A percentile compares a stretch with the other conserved stretches of the same genome.
Conservation (phyloP, 169 alveolate genomes). For the Plasmodium inui region DNA sequence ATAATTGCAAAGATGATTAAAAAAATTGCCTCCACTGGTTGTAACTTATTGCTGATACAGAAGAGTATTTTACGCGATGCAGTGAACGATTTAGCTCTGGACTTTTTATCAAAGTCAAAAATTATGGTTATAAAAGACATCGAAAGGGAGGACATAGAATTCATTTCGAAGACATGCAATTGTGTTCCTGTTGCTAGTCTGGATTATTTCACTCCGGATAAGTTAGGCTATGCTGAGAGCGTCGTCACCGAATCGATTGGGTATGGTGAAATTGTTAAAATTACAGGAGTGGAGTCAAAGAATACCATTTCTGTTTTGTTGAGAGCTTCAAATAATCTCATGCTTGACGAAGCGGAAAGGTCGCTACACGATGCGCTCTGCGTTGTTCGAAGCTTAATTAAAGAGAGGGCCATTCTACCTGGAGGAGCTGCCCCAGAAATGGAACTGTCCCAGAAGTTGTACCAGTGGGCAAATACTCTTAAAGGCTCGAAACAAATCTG, state of each 20-base stretch:
- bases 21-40: conserved; percentile 98
- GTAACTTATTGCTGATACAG: conserved; percentile 98
- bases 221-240: conserved; percentile 96
- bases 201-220: conserved; percentile 96
- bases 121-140: conserved; percentile 98
- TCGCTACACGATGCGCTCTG: conserved; percentile 99
- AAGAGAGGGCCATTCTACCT: conserved; percentile 96
- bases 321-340: conserved; percentile 95
- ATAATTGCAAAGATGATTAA: conserved; percentile 97
- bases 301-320: conserved; percentile 96
- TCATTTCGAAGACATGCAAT: conserved; percentile 93
- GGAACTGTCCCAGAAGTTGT: conserved; percentile 93
- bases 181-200: conserved; percentile 97
- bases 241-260: conserved; percentile 91
- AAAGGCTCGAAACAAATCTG: conserved; percentile 96
- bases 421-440: conserved; percentile 99
- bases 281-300: conserved; percentile 96
- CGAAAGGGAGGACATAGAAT: conserved; percentile 98
- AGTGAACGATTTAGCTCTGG: conserved; percentile 96
- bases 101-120: conserved; percentile 97
- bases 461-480: conserved; percentile 90
- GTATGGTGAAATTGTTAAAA: conserved; percentile 93
- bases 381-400: conserved; percentile 98
- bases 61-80: conserved; percentile 99
- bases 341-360: conserved; percentile 99